Conservation (phyloP, 129 eudicot species). For the Flaveria linearis region DNA sequence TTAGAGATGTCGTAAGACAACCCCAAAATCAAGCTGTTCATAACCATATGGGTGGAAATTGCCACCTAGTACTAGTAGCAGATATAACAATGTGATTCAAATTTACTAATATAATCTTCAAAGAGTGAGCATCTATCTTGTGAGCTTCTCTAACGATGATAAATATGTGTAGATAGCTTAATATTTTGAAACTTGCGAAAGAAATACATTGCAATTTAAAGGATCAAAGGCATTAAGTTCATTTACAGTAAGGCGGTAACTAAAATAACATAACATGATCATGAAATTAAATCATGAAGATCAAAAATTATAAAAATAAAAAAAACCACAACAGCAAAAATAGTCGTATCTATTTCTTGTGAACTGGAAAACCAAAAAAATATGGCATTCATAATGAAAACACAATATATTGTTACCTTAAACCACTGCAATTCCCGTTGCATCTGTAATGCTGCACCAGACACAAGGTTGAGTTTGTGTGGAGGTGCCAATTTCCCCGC, state of each 20-base stretch:
- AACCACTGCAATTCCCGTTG: conserved; percentile 53
- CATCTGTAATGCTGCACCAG: conserved; percentile 57
- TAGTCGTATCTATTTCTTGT: background rate
- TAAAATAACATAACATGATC: background rate
- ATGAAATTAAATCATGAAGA: background rate
- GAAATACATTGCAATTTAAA: background rate
- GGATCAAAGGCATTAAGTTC: background rate
- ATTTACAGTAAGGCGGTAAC: background rate
- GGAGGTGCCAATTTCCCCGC: conserved; percentile 45
- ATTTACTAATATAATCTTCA: too few relatives aligned
- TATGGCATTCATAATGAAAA: background rate
- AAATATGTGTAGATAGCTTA: too few relatives aligned
- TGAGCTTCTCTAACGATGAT: too few relatives aligned
- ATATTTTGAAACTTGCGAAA: too few relatives aligned
- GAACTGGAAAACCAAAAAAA: background rate
- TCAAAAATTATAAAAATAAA: background rate
- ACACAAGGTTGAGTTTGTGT: conserved; percentile 42
- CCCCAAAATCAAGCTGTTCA: too few relatives aligned
- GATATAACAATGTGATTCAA: too few relatives aligned
- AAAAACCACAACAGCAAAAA: background rate
- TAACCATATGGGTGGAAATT: too few relatives aligned
- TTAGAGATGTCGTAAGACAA: too few relatives aligned
- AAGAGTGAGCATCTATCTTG: too few relatives aligned
- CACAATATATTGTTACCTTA: conserved; percentile 33
- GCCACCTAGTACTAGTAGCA: too few relatives aligned